These are phyloP conservation scores for Halteria grandinella DNA, from an alignment of 73 alveolate genomes.

Conservation along the genomic window DNA sequence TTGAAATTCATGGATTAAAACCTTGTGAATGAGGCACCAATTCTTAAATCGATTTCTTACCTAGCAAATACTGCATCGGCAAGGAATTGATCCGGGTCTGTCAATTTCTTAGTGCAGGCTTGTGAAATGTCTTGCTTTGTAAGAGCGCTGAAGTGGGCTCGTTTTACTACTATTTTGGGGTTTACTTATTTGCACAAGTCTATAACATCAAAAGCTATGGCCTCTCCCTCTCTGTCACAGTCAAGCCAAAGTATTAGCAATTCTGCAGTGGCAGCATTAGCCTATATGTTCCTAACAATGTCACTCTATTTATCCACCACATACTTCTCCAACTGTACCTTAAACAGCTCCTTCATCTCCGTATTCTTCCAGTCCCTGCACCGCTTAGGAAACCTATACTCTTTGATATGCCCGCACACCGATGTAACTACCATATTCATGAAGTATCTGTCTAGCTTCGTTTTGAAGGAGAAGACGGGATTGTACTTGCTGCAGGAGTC, in stretches of 20 bases:
- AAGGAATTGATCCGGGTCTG: slow-evolving; percentile 88
- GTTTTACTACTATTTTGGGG: slow-evolving; percentile 46
- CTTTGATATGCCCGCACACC: slow-evolving; percentile 83
- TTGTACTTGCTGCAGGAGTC: slow-evolving; percentile 51
- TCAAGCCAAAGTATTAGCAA: slow-evolving; percentile 96
- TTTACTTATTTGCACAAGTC: slow-evolving; percentile 40
- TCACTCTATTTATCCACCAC: slow-evolving; percentile 54
- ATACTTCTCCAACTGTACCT: slow-evolving; percentile 63
- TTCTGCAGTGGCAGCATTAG: slow-evolving; percentile 63
- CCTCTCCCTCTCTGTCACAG: slow-evolving; percentile 99
- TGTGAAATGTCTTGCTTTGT: slow-evolving; percentile 73
- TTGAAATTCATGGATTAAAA: slow-evolving; percentile 80
- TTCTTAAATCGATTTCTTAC: slow-evolving; percentile 91
- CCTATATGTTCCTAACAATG: slow-evolving; percentile 60
- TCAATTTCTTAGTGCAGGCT: slow-evolving; percentile 74
- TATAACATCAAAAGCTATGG: slow-evolving; percentile 94
- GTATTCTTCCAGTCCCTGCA: slow-evolving; percentile 71
- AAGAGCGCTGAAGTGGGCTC: slow-evolving; percentile 83
- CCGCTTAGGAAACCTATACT: slow-evolving; percentile 69
- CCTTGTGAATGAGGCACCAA: slow-evolving; percentile 97
- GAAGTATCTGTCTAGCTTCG: slow-evolving; percentile 12
- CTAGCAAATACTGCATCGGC: slow-evolving; percentile 97
- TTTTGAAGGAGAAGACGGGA: slow-evolving; percentile 47
- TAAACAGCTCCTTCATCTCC: slow-evolving; percentile 65
- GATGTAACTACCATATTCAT: slow-evolving; percentile 61